Evolutionary conservation across 208 protist genomes (phyloP).

Genomic region (Phytomonas sp.): DNA sequence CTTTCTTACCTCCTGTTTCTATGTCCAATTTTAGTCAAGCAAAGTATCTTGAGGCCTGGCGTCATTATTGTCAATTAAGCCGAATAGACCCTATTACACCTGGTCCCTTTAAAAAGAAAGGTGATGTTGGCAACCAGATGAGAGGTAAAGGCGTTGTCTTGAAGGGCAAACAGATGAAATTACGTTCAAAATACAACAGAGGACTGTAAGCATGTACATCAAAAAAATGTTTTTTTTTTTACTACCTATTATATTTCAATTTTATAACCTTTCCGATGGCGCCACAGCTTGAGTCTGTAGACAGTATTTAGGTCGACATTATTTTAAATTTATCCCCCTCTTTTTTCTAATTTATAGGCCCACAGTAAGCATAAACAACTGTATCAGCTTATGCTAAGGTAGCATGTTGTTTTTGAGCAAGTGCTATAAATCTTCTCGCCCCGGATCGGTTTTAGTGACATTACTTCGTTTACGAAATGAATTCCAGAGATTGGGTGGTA

Average conservation of each 20-base stretch:
- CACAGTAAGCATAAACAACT: not conserved
- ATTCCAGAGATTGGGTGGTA: constrained; percentile 21
- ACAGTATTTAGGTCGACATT: not conserved
- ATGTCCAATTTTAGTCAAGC: not conserved
- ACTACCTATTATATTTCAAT: not conserved
- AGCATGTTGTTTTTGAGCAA: constrained; percentile 1
- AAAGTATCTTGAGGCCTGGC: not conserved
- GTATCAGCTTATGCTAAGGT: not conserved
- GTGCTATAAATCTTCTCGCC: constrained; percentile 14
- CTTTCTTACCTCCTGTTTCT: not conserved
- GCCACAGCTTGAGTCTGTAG: not conserved
- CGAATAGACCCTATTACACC: not conserved
- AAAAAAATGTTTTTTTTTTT: not conserved
- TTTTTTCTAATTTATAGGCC: not conserved
- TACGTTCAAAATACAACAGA: not conserved
- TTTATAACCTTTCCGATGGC: not conserved
- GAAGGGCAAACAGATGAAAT: not conserved
- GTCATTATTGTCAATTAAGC: not conserved
- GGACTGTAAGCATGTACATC: not conserved
- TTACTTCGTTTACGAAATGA: constrained; percentile 34
- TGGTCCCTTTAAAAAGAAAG: not conserved
- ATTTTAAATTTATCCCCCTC: constrained; percentile 1
- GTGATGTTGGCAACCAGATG: not conserved
- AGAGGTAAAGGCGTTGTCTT: not conserved
- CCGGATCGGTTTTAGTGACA: constrained; percentile 23